Evolutionary conservation across 2,329 filamentous ascomycete species (phyloP), one percentile per base, ranked within the genome.

Genomic region (Pseudovirgaria hyperparasitica): DNA sequence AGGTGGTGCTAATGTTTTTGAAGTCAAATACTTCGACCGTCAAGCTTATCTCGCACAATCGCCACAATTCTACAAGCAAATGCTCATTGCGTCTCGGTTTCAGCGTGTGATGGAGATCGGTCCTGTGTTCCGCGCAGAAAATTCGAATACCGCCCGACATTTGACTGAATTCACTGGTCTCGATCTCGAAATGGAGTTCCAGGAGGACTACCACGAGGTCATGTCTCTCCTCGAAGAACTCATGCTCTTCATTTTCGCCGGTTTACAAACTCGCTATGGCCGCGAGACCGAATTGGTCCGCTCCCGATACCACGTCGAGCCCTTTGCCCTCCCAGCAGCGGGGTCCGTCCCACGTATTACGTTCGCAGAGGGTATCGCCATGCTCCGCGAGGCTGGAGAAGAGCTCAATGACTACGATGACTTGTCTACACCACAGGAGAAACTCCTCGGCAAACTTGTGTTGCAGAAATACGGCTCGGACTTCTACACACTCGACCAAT

Each of bases 401-500:
- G 71, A 85, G 41, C 74, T 86, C 18, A 61, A 60, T 19, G 80
- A 87, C 48, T 73, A 79, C 35, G 81, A 87, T 48, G 82, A 90
- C 45, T 75, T 87, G 63, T 70, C 60, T 47, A 90, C 81, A 1
- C 75, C 81, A 1, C 77, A 87, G 48, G 82, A 90, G 54, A 86
- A 86, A 59, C 81, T 78, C n/a, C 75, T 96, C 6, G 90, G 90
- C 31, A 76, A 74, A 15, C 67, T 96, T 25, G 73, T 96, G 39
- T 77, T 82, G 31, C 69, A 82, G 43, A 94, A 93, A 60, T 93
- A 79, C 67, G 72, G 79, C 50, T 90, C 85, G 33, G 90, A 98
- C 61, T 96, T 96, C 62, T 96, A 93, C 62, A 77, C 92, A 13
- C 70, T 98, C 36, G 87, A 96, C 65, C 90, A 96, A 59, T 98